A percentile compares a stretch with the other conserved stretches of the same genome.
Evolutionary conservation across 1,284 basidiomycete species (phyloP).

Genomic region (Microbotryomycetes sp.): DNA sequence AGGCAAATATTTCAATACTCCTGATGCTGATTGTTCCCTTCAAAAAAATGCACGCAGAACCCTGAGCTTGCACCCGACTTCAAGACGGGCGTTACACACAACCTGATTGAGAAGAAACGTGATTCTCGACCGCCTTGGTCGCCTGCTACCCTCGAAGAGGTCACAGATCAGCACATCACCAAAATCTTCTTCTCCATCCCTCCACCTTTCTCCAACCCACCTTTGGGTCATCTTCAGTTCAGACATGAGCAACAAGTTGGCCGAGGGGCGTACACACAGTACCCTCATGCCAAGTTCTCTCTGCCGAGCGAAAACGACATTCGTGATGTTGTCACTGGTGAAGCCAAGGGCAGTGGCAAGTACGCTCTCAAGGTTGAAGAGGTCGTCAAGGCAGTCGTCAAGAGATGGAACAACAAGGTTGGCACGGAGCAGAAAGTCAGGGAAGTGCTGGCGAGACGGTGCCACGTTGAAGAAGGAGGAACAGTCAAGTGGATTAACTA

Average conservation of each 20-base stretch:
- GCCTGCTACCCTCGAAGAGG: constrained; percentile 56
- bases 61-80: constrained; percentile 67
- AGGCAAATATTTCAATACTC: not conserved
- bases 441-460: constrained; percentile 62
- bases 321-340: constrained; percentile 53
- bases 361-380: constrained; percentile 57
- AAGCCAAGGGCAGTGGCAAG: constrained; percentile 53
- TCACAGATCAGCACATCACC: constrained; percentile 52
- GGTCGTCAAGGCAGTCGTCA: constrained; percentile 53
- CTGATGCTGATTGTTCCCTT: not conserved
- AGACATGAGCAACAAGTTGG: constrained; percentile 11
- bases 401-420: constrained; percentile 52
- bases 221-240: constrained; percentile 38
- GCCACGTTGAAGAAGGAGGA: constrained; percentile 50
- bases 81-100: constrained; percentile 64
- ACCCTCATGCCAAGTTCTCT: constrained; percentile 52
- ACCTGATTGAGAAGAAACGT: constrained; percentile 60
- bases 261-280: constrained; percentile 39
- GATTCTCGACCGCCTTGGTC: constrained; percentile 57
- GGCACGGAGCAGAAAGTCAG: constrained; percentile 66
- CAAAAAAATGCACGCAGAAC: constrained; percentile 45
- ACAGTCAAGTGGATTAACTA: constrained; percentile 24
- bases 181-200: constrained; percentile 55
- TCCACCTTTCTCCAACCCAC: constrained; percentile 52
- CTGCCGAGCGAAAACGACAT: constrained; percentile 66